phyloP scores from a whole-genome alignment of 2,329 filamentous ascomycete species.

The Zasmidium angulare region DNA sequence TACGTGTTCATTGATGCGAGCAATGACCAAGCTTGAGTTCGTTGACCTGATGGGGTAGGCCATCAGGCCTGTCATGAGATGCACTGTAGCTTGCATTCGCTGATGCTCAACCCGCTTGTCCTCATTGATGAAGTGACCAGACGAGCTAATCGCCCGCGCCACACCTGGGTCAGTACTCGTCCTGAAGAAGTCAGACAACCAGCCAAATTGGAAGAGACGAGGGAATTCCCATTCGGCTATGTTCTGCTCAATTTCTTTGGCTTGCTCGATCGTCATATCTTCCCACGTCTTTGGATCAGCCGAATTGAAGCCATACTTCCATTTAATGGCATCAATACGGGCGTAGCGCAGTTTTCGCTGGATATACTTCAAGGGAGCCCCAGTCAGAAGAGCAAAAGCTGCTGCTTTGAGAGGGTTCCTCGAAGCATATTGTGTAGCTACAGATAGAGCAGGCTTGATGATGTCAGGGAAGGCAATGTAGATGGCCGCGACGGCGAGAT shows the following conservation, averaged over 20 bases:
- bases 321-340: constrained; percentile 10
- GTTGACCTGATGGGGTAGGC: constrained; percentile 7
- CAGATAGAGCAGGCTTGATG: not conserved
- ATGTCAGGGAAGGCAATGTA: not conserved
- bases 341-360: constrained; percentile 8
- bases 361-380: constrained; percentile 3
- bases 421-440: not conserved
- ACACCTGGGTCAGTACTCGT: constrained; percentile 8
- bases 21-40: constrained; percentile 9
- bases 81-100: constrained; percentile 12
- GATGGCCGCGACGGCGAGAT: not conserved
- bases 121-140: constrained; percentile 14
- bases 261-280: constrained; percentile 10
- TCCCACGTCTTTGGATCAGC: constrained; percentile 8
- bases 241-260: constrained; percentile 9
- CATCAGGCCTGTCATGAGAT: constrained; percentile 8
- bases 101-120: constrained; percentile 13
- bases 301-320: constrained; percentile 10
- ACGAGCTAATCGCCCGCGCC: constrained; percentile 4
- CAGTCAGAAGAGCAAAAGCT: not conserved
- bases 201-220: constrained; percentile 10
- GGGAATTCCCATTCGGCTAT: constrained; percentile 8
- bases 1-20: constrained; percentile 12
- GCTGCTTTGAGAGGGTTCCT: constrained; percentile 1
- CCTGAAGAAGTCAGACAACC: constrained; percentile 14